phyloP scores from a whole-genome alignment of 495 filamentous ascomycete species.

The Podospora australis region DNA sequence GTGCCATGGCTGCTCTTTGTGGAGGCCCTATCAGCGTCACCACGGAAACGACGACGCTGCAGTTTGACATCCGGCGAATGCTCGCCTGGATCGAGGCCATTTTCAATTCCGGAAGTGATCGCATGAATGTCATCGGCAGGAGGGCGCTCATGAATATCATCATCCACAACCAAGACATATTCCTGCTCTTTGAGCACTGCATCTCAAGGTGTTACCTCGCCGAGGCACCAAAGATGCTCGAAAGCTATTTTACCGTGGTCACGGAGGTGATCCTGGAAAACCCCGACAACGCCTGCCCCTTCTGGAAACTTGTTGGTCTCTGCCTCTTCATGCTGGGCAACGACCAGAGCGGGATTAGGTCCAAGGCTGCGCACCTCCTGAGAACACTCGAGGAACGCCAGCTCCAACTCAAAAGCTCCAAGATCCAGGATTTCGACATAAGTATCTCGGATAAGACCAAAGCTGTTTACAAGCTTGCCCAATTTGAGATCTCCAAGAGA shows the following conservation, averaged over 20 bases:
- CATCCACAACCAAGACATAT: slow-evolving; percentile 77
- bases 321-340: slow-evolving; percentile 88
- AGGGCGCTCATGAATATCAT: slow-evolving; percentile 87
- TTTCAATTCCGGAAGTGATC: slow-evolving; percentile 82
- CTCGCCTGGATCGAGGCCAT: slow-evolving; percentile 92
- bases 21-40: slow-evolving; percentile 84
- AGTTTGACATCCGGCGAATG: slow-evolving; percentile 89
- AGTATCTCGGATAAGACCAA: slow-evolving; percentile 98
- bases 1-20: slow-evolving; percentile 92
- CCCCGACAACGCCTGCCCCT: slow-evolving; percentile 69
- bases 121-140: slow-evolving; percentile 84
- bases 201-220: slow-evolving; percentile 81
- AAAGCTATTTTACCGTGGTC: slow-evolving; percentile 94
- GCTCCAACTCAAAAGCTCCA: slow-evolving; percentile 63
- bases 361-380: slow-evolving; percentile 81
- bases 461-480: slow-evolving; percentile 92
- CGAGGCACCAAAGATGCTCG: slow-evolving; percentile 71
- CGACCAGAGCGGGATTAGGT: slow-evolving; percentile 77
- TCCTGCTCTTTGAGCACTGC: slow-evolving; percentile 76
- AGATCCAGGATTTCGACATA: slow-evolving; percentile 94
- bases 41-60: slow-evolving; percentile 72
- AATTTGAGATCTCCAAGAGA: slow-evolving; percentile 90
- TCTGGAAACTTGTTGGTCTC: slow-evolving; percentile 83
- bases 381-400: slow-evolving; percentile 78
- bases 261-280: slow-evolving; percentile 78